Conservation (phyloP, 225 moss, liverwort and hornwort genomes). For the Straminergon stramineum region DNA sequence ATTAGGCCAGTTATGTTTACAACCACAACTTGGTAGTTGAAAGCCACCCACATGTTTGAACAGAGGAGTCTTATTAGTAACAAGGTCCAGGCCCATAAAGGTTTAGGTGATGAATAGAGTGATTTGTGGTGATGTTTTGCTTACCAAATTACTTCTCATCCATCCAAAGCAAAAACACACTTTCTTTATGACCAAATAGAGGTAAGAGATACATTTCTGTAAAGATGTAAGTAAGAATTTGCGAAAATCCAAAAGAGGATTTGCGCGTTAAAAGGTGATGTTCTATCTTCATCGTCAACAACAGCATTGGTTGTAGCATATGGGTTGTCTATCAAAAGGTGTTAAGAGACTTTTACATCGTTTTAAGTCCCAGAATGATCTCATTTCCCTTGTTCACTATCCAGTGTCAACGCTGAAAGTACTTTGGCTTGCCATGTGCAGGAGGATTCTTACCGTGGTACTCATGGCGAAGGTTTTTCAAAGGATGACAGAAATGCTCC, state of each 20-base stretch:
- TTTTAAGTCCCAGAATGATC: background rate
- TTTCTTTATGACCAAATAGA: background rate
- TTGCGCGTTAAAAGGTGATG: background rate
- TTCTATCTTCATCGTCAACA: background rate
- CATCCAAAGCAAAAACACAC: too few species aligned
- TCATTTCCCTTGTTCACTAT: background rate
- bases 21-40: background rate
- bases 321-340: background rate
- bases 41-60: background rate
- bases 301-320: background rate
- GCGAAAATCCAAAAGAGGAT: background rate
- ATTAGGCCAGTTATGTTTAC: background rate
- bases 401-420: background rate
- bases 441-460: slow-evolving; percentile 48
- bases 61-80: background rate
- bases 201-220: too few species aligned
- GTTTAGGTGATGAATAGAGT: background rate
- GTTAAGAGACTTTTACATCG: background rate
- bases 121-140: background rate
- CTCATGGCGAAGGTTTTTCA: slow-evolving; percentile 41
- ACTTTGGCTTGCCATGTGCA: background rate
- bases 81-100: too few species aligned
- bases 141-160: background rate
- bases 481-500: slow-evolving; percentile 7
- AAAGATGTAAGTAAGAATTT: background rate